Base-by-base conservation (phyloP, 2,329 filamentous ascomycete genomes). In the Scytalidium lignicola region DNA sequence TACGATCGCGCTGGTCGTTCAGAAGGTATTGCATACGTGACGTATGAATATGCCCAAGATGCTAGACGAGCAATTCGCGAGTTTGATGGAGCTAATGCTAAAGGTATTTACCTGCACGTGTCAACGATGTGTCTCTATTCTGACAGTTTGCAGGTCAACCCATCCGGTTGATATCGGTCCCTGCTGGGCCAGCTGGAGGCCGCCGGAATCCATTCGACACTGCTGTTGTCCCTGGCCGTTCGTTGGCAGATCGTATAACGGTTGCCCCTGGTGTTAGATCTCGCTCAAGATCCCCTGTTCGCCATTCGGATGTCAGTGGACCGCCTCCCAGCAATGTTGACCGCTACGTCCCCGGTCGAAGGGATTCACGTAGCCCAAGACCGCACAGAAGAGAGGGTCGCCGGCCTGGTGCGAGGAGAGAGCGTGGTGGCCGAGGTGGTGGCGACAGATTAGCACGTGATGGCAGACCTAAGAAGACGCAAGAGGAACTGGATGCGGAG, bases 1-100 rank as follows among this genome's bases (percentile, higher is more conserved):
- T 96, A 95, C 64, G 91, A 96, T 68, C 86, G 90, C 59, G 87
- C 89, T 51, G 91, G 91, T 49, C 88, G 91, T 61, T 95, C 90
- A 2, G 85, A 91, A 61, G 91, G 91, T 49, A 78, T 85, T 32
- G 91, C 90, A 6, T 93, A 82, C 62, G 86, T 96, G 44, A 91
- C 86, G 8, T 96, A 95, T 69, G 79, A 84, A 57, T 74, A 73
- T 48, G 71, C 79, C 44, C 76, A 80, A 43, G 87, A 96, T 66
- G 91, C 91, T 9, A 73, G 78, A 58, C 75, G 79, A 42, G 91
- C 91, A 2, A 78, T 96, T 48, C 76, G 74, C 47, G 86, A 96
- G 60, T 96, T 86, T 63, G 85, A 96, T 64, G 89, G 89, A 49
- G 90, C 90, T 55, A 96, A 96, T 64, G 91, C 91, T 50, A 91